Evolutionary conservation across 2,329 filamentous ascomycete genomes (phyloP), one percentile per base, ranked within the genome.

Genomic region (Exophiala spinifera): DNA sequence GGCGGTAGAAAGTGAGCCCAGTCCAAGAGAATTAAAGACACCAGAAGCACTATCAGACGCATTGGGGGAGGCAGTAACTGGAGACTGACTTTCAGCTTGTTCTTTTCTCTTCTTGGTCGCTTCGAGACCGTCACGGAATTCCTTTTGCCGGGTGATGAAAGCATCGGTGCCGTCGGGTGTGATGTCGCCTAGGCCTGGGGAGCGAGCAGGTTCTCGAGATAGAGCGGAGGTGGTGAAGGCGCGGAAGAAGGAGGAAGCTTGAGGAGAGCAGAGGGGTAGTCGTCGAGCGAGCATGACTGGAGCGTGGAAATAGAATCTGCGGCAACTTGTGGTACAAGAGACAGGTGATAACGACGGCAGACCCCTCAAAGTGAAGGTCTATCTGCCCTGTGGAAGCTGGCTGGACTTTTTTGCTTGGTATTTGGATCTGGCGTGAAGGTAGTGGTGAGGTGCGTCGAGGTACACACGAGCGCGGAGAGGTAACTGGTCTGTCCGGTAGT

Each of bases 141-240:
- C 80, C 73, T 86, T 87, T 76, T 96, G 91, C 73, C 87, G 89
- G 66, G 80, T 76, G 70, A 88, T 89, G 80, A 97, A 99, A 53
- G 80, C 78, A 49, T 85, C 79, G 61, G 88, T 85, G 59, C 83
- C 83, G 60, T 88, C 78, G 46, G 86, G 82, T 43, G 79, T 87
- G 77, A 99, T 84, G 73, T 99, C 91, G 70, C 88, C 87, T 63
- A 99, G 82, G 34, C 87, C 84, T n/a, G 94, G 94, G 17, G 84
- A 76, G 55, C 77, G 78, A 59, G 72, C 70, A 61, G 69, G 66
- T 17, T 63, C 61, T 59, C 55, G 54, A 49, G 53, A 58, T 61
- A 69, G 59, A 54, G 77, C 70, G 55, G 83, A 81, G 53, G 80
- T 79, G 68, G 78, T 77, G 67, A 88, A 80, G 63, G 82, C 74